Conservation (phyloP, 768 basidiomycete species). For the Mycena capillaripes region DNA sequence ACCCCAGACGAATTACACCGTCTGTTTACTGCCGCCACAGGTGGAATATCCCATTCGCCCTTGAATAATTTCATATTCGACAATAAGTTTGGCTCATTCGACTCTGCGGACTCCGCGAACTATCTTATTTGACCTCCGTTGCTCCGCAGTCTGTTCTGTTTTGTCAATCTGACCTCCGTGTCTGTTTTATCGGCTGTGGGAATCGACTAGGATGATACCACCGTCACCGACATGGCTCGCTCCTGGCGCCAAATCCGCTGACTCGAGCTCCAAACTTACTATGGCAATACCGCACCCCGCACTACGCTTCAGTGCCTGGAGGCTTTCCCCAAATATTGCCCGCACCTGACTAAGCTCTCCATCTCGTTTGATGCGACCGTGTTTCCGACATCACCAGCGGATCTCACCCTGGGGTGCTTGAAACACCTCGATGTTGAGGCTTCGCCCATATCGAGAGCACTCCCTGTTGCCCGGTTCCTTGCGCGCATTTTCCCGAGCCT, state of each 20-base stretch:
- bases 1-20: neutral
- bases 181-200: neutral
- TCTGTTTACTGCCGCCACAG: neutral
- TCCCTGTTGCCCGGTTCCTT: conserved; percentile 8
- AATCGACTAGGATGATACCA: neutral
- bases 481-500: conserved; percentile 1
- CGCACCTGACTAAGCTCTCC: neutral
- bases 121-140: neutral
- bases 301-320: conserved; percentile 6
- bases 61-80: neutral
- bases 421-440: conserved; percentile 4
- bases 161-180: conserved; percentile 5
- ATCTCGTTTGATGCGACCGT: conserved; percentile 13
- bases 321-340: conserved; percentile 10
- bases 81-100: neutral
- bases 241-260: conserved; percentile 5
- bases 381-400: neutral
- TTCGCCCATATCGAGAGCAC: conserved; percentile 1
- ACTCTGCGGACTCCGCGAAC: neutral
- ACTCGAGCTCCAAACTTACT: neutral
- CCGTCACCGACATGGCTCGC: conserved; percentile 20
- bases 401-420: neutral
- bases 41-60: neutral
- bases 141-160: conserved; percentile 7
- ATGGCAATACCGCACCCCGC: neutral